Conservation (phyloP, 2,329 filamentous ascomycete genomes). For the Trichoderma polysporum region DNA sequence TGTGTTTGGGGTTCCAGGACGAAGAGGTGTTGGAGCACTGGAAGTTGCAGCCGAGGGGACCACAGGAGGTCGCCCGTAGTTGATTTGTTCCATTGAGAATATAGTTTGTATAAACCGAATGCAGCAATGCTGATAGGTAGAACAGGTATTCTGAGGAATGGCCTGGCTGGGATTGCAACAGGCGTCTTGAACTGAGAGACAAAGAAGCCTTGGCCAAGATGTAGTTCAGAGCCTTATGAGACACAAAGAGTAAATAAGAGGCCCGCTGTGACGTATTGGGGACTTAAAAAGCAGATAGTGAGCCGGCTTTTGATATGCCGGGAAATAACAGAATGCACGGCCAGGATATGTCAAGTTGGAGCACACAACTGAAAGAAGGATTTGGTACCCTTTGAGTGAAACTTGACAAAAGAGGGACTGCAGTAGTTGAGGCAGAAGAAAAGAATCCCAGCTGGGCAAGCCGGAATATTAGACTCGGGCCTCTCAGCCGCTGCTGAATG, state of each 20-base stretch:
- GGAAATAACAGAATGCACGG: background rate
- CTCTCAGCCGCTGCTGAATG: background rate
- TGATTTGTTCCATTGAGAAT: constrained; percentile 33
- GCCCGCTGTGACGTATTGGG: background rate
- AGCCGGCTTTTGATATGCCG: constrained; percentile 6
- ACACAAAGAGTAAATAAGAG: background rate
- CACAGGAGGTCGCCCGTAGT: constrained; percentile 29
- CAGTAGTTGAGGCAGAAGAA: background rate
- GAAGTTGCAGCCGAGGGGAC: constrained; percentile 40
- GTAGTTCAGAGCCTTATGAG: constrained; percentile 2
- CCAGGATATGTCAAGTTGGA: background rate
- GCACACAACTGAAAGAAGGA: background rate
- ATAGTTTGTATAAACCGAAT: background rate
- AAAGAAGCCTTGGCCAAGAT: background rate
- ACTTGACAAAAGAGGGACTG: background rate
- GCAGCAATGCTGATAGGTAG: background rate
- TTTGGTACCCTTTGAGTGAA: background rate
- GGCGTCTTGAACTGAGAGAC: background rate
- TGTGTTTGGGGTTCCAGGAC: constrained; percentile 44
- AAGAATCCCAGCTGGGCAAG: background rate
- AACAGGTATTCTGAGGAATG: too few relatives aligned
- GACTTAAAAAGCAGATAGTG: background rate
- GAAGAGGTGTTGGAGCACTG: constrained; percentile 41
- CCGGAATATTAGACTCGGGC: background rate
- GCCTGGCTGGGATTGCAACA: background rate